Evolutionary conservation across 352 stramenopile genomes (phyloP).

Genomic region (Ochromonadaceae sp.): DNA sequence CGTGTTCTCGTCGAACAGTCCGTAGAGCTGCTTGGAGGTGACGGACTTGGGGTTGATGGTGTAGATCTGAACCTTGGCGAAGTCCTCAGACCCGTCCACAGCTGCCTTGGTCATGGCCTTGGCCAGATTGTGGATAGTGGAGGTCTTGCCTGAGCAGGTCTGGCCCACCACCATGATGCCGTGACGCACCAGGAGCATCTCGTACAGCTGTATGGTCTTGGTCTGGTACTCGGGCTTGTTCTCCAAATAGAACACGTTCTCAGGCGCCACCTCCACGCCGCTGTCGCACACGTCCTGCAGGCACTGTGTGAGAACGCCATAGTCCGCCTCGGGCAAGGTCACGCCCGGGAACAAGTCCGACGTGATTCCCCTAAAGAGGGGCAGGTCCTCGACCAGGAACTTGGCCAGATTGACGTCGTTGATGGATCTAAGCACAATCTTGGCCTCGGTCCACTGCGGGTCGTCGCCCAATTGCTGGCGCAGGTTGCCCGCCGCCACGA

Average conservation of each 20-base stretch:
- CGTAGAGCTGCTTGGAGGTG: constrained; percentile 78
- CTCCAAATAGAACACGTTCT: constrained; percentile 38
- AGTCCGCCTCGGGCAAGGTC: constrained; percentile 57
- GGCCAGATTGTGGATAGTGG: constrained; percentile 67
- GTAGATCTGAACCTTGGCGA: constrained; percentile 31
- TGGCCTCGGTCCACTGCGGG: constrained; percentile 50
- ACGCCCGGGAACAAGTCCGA: constrained; percentile 77
- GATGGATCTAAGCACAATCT: constrained; percentile 72
- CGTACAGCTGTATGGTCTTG: constrained; percentile 85
- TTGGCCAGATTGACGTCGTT: constrained; percentile 84
- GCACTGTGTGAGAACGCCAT: constrained; percentile 49
- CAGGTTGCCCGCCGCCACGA: constrained; percentile 72
- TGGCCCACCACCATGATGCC: constrained; percentile 89
- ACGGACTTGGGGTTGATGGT: constrained; percentile 83
- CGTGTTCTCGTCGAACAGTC: constrained; percentile 78
- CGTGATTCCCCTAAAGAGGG: constrained; percentile 76
- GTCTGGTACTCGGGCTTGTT: constrained; percentile 63
- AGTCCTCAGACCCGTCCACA: constrained; percentile 30
- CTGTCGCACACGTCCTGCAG: constrained; percentile 59
- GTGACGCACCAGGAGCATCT: constrained; percentile 89
- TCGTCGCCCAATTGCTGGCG: constrained; percentile 47
- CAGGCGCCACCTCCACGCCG: constrained; percentile 39
- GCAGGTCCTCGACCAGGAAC: constrained; percentile 76
- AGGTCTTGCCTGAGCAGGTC: constrained; percentile 79
- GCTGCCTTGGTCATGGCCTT: constrained; percentile 64